Conservation (phyloP, 2,329 filamentous ascomycete species). For the Pseudogymnoascus sp. region DNA sequence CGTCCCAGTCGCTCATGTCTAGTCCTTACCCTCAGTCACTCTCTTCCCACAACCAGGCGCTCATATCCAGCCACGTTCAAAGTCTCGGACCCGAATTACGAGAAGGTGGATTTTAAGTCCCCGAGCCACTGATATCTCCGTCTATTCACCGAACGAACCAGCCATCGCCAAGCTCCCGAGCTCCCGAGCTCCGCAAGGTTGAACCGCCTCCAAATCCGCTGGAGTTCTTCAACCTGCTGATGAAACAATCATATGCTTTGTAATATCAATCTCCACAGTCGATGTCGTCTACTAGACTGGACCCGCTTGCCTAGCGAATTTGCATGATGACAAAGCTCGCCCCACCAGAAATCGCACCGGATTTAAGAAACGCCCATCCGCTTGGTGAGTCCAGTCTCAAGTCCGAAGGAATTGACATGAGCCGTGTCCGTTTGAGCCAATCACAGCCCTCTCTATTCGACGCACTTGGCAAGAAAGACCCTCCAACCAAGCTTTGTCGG, state of each 20-base stretch:
- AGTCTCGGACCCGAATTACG: not conserved
- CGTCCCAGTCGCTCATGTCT: not conserved
- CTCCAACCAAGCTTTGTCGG: constrained; percentile 5
- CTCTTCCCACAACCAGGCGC: not conserved
- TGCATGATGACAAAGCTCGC: not conserved
- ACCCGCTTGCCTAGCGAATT: not conserved
- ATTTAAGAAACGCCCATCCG: constrained; percentile 7
- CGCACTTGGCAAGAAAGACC: not conserved
- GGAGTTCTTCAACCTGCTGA: not conserved
- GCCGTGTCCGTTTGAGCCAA: not conserved
- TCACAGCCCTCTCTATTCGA: not conserved
- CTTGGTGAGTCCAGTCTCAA: not conserved
- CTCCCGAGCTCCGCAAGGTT: not conserved
- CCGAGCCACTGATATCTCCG: not conserved
- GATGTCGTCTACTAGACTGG: not conserved
- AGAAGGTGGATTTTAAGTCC: not conserved
- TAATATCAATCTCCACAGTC: not conserved
- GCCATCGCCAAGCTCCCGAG: not conserved
- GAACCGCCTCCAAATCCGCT: not conserved
- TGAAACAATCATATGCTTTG: not conserved
- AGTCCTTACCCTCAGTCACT: no score
- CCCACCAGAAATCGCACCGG: not conserved
- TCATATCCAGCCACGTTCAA: not conserved
- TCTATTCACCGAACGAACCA: not conserved
- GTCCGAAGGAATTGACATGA: not conserved